Evolutionary conservation across 345 rosid genomes (phyloP).

Genomic region (Ceriops decandra): DNA sequence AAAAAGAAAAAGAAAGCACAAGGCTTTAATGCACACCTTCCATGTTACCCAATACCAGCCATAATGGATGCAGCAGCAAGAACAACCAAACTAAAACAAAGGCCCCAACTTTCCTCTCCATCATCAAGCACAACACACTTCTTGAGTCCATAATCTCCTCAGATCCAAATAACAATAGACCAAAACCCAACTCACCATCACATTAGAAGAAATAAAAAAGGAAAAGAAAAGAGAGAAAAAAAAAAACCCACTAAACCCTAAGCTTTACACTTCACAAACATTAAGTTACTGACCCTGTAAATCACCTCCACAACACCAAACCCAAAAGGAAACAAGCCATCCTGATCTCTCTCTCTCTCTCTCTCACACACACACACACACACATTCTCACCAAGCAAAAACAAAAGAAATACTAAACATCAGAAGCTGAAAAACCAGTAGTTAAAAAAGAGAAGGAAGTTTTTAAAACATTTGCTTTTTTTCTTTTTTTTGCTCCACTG

Average conservation of each 20-base stretch:
- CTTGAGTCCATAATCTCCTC: conserved; percentile 32
- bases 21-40: conserved; percentile 54
- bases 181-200: conserved; percentile 50
- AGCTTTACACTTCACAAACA: not conserved
- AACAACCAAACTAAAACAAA: conserved; percentile 46
- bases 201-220: not conserved
- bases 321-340: not conserved
- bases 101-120: conserved; percentile 42
- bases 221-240: conserved; percentile 28
- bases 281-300: not conserved
- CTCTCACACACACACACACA: not conserved
- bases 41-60: conserved; percentile 62
- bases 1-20: not conserved
- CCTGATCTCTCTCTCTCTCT: not conserved
- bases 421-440: not conserved
- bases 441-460: not conserved
- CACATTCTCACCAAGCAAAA: not conserved
- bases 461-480: not conserved
- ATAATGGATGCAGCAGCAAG: conserved; percentile 47
- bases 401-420: not conserved
- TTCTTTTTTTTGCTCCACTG: too few species aligned
- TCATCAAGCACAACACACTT: conserved; percentile 18
- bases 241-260: conserved; percentile 27
- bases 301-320: not conserved
- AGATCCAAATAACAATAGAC: conserved; percentile 64